These are phyloP conservation scores for Fusarium nodosum DNA, from an alignment of 2,329 filamentous ascomycete genomes.

Conservation along the genomic window DNA sequence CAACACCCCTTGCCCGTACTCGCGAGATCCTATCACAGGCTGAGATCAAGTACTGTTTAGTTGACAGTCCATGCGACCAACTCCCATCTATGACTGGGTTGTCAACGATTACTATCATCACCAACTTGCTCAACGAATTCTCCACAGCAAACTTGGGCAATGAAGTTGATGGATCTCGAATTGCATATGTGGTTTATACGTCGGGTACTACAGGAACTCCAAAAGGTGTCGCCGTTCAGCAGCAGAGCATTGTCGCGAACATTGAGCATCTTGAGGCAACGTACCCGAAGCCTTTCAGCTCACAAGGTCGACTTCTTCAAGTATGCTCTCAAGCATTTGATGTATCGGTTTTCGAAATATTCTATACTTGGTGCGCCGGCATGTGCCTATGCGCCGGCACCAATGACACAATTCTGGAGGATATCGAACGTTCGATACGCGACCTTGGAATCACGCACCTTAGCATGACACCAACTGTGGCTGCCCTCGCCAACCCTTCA, in stretches of 20 bases:
- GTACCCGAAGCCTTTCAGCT: slow-evolving; percentile 67
- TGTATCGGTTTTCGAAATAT: slow-evolving; percentile 91
- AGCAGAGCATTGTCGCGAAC: slow-evolving; percentile 82
- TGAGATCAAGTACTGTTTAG: slow-evolving; percentile 61
- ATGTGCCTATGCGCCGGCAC: slow-evolving; percentile 82
- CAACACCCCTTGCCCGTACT: slow-evolving; percentile 74
- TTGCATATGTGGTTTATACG: slow-evolving; percentile 86
- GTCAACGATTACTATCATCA: slow-evolving; percentile 54
- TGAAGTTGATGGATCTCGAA: slow-evolving; percentile 59
- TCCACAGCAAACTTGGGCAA: slow-evolving; percentile 56
- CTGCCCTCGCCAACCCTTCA: slow-evolving; percentile 76
- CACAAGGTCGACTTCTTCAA: slow-evolving; percentile 76
- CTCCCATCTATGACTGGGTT: slow-evolving; percentile 36
- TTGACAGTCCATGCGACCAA: slow-evolving; percentile 52
- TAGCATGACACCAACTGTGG: slow-evolving; percentile 88
- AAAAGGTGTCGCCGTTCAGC: slow-evolving; percentile 84
- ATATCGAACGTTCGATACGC: slow-evolving; percentile 77
- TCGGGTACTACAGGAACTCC: slow-evolving; percentile 85
- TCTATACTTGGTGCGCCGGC: slow-evolving; percentile 83
- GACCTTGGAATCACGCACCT: slow-evolving; percentile 79
- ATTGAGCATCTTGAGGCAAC: slow-evolving; percentile 74
- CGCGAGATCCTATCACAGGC: slow-evolving; percentile 73
- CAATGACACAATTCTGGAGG: slow-evolving; percentile 80
- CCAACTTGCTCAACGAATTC: slow-evolving; percentile 48
- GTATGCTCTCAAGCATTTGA: slow-evolving; percentile 89